Percentiles rank a stretch among this genome's conserved stretches.
Evolutionary conservation across 371 early-diverging fungal species (phyloP).

Genomic region (Mortierella sp.): DNA sequence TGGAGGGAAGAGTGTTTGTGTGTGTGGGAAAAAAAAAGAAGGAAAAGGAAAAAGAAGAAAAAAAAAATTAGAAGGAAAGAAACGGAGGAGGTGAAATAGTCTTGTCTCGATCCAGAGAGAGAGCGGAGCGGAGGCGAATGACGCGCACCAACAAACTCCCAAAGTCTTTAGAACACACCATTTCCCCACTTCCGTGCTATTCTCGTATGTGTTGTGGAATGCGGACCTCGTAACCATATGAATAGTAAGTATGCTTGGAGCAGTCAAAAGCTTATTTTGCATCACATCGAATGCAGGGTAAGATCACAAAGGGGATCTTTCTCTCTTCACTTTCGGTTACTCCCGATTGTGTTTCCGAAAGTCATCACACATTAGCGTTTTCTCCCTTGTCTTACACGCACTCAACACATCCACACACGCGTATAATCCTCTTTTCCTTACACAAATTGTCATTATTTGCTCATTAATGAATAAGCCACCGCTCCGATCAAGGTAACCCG

Average conservation of each 20-base stretch:
- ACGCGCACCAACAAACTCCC: too few species aligned
- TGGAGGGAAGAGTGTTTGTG: slow-evolving; percentile 3
- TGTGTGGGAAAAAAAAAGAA: slow-evolving; percentile 26
- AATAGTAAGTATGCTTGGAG: neutral
- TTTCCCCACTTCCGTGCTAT: neutral
- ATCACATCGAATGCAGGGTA: neutral
- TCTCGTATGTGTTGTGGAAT: neutral
- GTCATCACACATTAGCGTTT: too few species aligned
- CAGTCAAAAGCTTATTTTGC: neutral
- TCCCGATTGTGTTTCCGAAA: too few species aligned
- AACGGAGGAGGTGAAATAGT: neutral
- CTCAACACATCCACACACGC: too few species aligned
- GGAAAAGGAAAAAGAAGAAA: slow-evolving; percentile 9
- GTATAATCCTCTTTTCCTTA: too few species aligned
- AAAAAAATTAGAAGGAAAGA: neutral
- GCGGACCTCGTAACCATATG: neutral
- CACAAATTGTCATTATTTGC: too few species aligned
- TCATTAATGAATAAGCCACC: too few species aligned
- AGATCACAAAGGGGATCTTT: too few species aligned
- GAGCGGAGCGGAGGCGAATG: neutral
- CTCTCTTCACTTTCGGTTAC: too few species aligned
- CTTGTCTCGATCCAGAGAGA: neutral
- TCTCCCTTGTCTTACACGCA: too few species aligned
- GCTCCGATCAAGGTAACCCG: too few species aligned
- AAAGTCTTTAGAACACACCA: neutral